A percentile compares a stretch with the other conserved stretches of the same genome.
phyloP scores from a whole-genome alignment of 1,139 yeast species.

The Arxiozyma telluris region DNA sequence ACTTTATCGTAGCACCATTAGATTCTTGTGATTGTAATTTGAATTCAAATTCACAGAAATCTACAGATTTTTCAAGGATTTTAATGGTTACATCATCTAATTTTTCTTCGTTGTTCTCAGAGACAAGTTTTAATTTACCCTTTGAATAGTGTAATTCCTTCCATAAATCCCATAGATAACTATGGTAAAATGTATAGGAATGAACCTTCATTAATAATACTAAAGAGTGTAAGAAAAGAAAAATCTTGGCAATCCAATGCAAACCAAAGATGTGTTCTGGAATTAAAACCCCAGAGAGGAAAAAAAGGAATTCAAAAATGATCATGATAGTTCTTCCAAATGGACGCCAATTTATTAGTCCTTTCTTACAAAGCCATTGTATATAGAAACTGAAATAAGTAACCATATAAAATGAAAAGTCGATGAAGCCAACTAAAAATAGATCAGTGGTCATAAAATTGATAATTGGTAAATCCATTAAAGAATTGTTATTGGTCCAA shows the following conservation, averaged over 20 bases:
- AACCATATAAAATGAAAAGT: conserved; percentile 54
- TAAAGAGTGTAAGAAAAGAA: conserved; percentile 65
- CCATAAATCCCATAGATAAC: conserved; percentile 63
- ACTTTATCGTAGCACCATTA: conserved; percentile 22
- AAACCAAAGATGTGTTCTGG: conserved; percentile 42
- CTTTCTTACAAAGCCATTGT: conserved; percentile 42
- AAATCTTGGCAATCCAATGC: conserved; percentile 86
- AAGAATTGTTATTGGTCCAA: conserved; percentile 29
- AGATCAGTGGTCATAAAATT: conserved; percentile 44
- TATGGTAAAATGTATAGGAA: conserved; percentile 80
- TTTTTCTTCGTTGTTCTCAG: conserved; percentile 8
- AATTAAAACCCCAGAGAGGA: conserved; percentile 40
- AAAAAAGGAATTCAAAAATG: conserved; percentile 43
- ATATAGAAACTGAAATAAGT: conserved; percentile 47
- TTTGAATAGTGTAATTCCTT: conserved; percentile 47
- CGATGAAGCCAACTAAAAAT: conserved; percentile 57
- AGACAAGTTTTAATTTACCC: conserved; percentile 21
- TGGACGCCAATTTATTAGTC: conserved; percentile 46
- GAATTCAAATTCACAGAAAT: conserved; percentile 57
- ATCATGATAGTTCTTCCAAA: conserved; percentile 55
- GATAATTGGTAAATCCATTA: conserved; percentile 39
- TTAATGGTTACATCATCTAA: conserved; percentile 55
- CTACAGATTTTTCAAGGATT: conserved; percentile 39
- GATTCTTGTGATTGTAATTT: conserved; percentile 25
- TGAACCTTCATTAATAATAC: conserved; percentile 89